A percentile compares a stretch with the other conserved stretches of the same genome.
Conservation (phyloP, 108 stramenopile species). For the Skeletonema tropicum region DNA sequence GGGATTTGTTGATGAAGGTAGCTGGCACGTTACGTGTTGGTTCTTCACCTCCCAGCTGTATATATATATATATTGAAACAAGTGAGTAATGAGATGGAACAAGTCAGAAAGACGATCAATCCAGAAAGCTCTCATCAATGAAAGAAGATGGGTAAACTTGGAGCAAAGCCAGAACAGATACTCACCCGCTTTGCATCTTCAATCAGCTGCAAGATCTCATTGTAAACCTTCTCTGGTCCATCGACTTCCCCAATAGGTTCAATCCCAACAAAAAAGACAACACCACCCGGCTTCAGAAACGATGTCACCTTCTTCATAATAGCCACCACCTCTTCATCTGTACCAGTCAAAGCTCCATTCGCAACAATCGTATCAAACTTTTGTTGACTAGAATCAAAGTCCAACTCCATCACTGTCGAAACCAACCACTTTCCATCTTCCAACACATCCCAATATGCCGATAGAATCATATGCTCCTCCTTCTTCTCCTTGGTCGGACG, state of each 20-base stretch:
- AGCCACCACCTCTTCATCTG: neutral
- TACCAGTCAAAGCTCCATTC: neutral
- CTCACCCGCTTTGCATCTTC: neutral
- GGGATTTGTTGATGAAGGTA: neutral
- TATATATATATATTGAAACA: too few relatives aligned
- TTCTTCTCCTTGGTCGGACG: neutral
- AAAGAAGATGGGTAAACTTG: neutral
- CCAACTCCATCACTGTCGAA: neutral
- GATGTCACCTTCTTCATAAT: neutral
- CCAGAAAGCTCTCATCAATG: too few relatives aligned
- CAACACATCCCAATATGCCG: neutral
- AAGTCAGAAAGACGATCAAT: neutral
- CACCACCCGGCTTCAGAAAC: neutral
- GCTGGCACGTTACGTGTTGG: neutral
- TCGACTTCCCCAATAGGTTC: neutral
- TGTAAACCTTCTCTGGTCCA: neutral
- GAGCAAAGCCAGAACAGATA: neutral
- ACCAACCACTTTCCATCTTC: neutral
- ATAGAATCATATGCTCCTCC: neutral
- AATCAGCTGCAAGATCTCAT: neutral
- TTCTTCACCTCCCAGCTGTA: neutral
- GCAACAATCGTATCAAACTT: neutral
- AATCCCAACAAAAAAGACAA: neutral
- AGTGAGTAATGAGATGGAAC: neutral
- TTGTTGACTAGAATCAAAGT: neutral